phyloP scores from a whole-genome alignment of 2,329 filamentous ascomycete species.

The Pseudogymnoascus sp. region DNA sequence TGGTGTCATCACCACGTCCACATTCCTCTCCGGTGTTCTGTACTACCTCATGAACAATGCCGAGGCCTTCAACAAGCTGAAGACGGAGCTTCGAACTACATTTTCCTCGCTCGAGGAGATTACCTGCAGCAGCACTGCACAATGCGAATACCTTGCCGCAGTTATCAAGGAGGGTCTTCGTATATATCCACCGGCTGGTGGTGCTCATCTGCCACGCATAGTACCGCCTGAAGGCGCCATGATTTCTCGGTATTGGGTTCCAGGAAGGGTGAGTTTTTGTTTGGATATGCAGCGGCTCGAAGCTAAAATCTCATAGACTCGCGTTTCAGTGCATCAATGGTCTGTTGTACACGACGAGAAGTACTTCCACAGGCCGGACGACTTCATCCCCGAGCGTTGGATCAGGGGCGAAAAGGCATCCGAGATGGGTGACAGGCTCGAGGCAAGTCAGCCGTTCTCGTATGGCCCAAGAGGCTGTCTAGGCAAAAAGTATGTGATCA shows the following conservation, averaged over 20 bases:
- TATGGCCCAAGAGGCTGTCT: slow-evolving; percentile 17
- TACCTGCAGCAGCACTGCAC: slow-evolving; percentile 18
- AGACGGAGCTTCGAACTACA: slow-evolving; percentile 33
- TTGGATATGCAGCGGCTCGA: neutral
- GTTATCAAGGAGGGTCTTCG: slow-evolving; percentile 32
- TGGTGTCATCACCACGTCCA: slow-evolving; percentile 45
- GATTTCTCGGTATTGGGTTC: slow-evolving; percentile 19
- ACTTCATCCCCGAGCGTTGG: slow-evolving; percentile 20
- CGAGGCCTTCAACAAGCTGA: slow-evolving; percentile 31
- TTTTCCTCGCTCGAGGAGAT: slow-evolving; percentile 29
- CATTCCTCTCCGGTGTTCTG: slow-evolving; percentile 33
- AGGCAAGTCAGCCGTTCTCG: slow-evolving; percentile 16
- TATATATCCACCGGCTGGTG: slow-evolving; percentile 24
- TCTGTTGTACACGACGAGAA: slow-evolving; percentile 16
- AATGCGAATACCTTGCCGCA: slow-evolving; percentile 29
- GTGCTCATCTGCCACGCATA: slow-evolving; percentile 16
- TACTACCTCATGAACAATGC: slow-evolving; percentile 36
- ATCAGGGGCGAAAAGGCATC: slow-evolving; percentile 16
- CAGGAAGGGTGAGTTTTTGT: slow-evolving; percentile 15
- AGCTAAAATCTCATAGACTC: slow-evolving; percentile 13
- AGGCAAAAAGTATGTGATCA: slow-evolving; percentile 15
- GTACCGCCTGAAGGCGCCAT: slow-evolving; percentile 18
- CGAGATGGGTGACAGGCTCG: slow-evolving; percentile 24
- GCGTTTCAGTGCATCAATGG: slow-evolving; percentile 21
- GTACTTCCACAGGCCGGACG: slow-evolving; percentile 18